Base-by-base conservation (phyloP, 768 basidiomycete species). In the Xerocomus spinulosus region DNA sequence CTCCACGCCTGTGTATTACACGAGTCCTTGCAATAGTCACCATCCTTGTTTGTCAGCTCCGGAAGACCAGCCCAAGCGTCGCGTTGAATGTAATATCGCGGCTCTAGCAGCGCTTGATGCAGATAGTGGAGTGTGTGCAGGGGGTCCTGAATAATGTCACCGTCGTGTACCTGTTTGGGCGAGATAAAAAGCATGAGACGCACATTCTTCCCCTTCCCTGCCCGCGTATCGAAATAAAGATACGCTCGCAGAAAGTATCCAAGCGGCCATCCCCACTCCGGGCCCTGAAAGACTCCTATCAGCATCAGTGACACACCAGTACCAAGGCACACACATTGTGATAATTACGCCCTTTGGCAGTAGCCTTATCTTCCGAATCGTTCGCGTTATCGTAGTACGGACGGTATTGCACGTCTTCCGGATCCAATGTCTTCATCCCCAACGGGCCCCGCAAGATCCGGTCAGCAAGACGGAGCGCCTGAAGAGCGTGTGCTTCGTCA, bases 1-100 rank as follows among this genome's bases (percentile, higher is more conserved):
- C 90, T 92, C 96, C 95, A 98, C 4, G 95, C 96, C 63, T 98
- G 96, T 23, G 96, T 93, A 38, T 78, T 73, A 63, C 95, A 98
- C 38, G 92, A 92, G 67, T 98, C 94, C 43, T 67, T 66, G 63
- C 95, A 98, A 68, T 81, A 82, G 32, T 72, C 70, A 10, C 94
- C 95, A 52, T 92, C 78, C 62, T 79, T 79, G 66, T 95, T 93
- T 49, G 92, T 94, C 53, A 92, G 69, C 67, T 98, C 96, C 0
- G 96, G 96, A 20, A 99, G 70, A 21, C 96, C 96, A 44, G 86
- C 82, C 96, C 96, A 99, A 15, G 85, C 73, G 59, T 96, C 92
- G 29, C 70, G 75, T 54, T 80, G 73, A 52, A 99, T 85, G 63
- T 96, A 79, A 14, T 72, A 69, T 21, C 90, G 83, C 7, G 88